A percentile compares a stretch with the other conserved stretches of the same genome.
phyloP scores from a whole-genome alignment of 2,329 filamentous ascomycete genomes.

The Talaromyces sp. region DNA sequence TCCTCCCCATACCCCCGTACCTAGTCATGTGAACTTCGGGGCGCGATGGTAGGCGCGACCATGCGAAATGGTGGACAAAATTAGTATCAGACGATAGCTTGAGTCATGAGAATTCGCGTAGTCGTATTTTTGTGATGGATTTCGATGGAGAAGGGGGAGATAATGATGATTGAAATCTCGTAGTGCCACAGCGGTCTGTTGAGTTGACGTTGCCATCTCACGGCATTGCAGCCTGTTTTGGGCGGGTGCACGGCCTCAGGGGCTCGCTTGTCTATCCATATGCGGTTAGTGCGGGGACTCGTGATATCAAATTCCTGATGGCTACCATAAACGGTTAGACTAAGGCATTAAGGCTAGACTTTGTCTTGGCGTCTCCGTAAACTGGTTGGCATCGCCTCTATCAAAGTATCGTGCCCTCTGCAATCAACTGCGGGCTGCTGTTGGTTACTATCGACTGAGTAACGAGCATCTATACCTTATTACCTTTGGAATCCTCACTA shows the following conservation, averaged over 20 bases:
- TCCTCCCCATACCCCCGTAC: constrained; percentile 44
- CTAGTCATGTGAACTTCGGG: constrained; percentile 42
- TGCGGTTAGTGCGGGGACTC: constrained; percentile 40
- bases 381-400: not conserved
- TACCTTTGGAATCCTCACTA: not conserved
- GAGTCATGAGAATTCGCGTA: constrained; percentile 50
- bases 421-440: not conserved
- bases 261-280: constrained; percentile 38
- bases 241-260: constrained; percentile 39
- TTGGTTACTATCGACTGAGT: not conserved
- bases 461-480: not conserved
- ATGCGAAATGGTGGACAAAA: constrained; percentile 55
- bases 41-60: constrained; percentile 33
- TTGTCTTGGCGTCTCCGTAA: constrained; percentile 15
- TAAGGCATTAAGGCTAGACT: not conserved
- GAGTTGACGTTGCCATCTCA: constrained; percentile 44
- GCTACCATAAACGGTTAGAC: not conserved
- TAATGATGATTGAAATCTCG: constrained; percentile 29
- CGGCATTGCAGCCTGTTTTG: constrained; percentile 38
- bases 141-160: constrained; percentile 44
- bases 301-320: constrained; percentile 37
- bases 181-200: constrained; percentile 33
- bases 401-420: not conserved
- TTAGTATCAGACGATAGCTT: constrained; percentile 59
- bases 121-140: constrained; percentile 54